Evolutionary conservation across 768 basidiomycete species (phyloP).

Genomic region (Dioszegia hungarica): DNA sequence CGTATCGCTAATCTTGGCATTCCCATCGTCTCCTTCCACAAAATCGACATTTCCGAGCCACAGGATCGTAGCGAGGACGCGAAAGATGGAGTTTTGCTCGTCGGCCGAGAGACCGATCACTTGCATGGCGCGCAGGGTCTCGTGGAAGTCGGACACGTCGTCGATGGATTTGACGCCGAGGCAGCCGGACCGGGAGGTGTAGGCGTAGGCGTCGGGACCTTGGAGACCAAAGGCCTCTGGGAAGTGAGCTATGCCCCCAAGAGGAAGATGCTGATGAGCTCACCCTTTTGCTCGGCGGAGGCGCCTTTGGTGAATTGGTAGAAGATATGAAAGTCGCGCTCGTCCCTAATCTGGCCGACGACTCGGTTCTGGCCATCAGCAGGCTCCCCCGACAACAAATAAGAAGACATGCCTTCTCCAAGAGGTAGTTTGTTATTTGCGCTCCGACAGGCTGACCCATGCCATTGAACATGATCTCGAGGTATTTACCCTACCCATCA

Average conservation of each 20-base stretch:
- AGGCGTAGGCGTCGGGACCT: constrained; percentile 91
- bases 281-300: constrained; percentile 79
- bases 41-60: constrained; percentile 98
- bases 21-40: constrained; percentile 79
- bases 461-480: constrained; percentile 97
- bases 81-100: constrained; percentile 89
- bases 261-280: not conserved
- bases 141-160: constrained; percentile 77
- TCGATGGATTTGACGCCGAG: constrained; percentile 85
- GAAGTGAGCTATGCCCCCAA: constrained; percentile 6
- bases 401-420: constrained; percentile 76
- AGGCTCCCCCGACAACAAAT: not conserved
- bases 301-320: constrained; percentile 99
- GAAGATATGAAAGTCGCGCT: constrained; percentile 98
- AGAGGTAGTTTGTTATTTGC: constrained; percentile 94
- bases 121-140: constrained; percentile 93
- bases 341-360: constrained; percentile 91
- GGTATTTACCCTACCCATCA: constrained; percentile 78
- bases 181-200: constrained; percentile 88
- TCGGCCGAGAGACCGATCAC: constrained; percentile 76
- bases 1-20: constrained; percentile 71
- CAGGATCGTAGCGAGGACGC: constrained; percentile 82
- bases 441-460: constrained; percentile 92
- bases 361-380: constrained; percentile 54
- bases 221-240: constrained; percentile 90